Base-by-base conservation (phyloP, 495 filamentous ascomycete species). In the Trichoderma asperelloides region DNA sequence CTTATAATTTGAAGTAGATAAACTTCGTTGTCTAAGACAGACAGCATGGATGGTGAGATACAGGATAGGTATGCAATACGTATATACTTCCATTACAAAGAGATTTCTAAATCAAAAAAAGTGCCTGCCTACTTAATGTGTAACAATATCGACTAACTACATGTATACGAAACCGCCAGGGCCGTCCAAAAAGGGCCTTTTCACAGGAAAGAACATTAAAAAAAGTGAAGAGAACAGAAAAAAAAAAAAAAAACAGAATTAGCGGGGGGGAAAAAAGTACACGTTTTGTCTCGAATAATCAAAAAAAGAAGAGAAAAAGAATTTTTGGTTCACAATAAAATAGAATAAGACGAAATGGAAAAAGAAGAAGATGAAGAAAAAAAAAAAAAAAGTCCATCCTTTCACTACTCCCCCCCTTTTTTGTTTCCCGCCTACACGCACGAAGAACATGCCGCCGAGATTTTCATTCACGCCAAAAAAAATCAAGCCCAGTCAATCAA, bases 111-210 rank as follows among this genome's bases (percentile, higher is more conserved):
- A 60, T 60, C 21, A 12, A 11, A 12, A 23, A 13, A 21, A 13
- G 15, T 25, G 23, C 23, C 55, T 62, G 55, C 55, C 28, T 30
- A 25, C 55, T 18, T 15, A 18, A 45, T 45, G 41, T 45, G 41
- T 45, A 45, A 45, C 12, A 45, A 45, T 45, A 37, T 37, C 33
- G 33, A 2, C 33, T 37, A 45, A 45, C 41, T 45, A 45, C 41
- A 45, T 45, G 41, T 63, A 63, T 40, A 63, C 27, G 16, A 16
- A 63, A 63, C 60, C 60, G 28, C 60, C 60, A 63, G 28, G 60
- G 27, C 60, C 27, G 23, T 25, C 60, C 18, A 33, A 33, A 62
- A 1, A 27, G 6, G 23, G 23, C 23, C 13, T 33, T 62, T 25
- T 33, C 27, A 63, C 27, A 63, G 28, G n/a, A 11, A 33, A 63